Conservation (phyloP, 345 rosid genomes). For the Hypericum androsaemum region DNA sequence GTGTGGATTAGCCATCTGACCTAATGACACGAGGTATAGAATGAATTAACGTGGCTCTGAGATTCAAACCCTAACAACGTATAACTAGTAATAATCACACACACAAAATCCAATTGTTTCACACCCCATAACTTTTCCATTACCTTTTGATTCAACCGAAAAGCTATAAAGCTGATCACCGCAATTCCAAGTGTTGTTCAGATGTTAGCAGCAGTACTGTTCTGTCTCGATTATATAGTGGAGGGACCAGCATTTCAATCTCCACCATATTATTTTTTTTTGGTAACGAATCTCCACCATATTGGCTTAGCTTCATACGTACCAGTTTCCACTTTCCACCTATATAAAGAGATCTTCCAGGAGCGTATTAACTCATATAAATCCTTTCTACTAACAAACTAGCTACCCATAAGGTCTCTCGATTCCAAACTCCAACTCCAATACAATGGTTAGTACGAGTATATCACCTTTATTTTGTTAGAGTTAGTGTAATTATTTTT, state of each 20-base stretch:
- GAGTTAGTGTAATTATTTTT: background rate
- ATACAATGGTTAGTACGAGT: conserved; percentile 19
- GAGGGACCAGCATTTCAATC: conserved; percentile 17
- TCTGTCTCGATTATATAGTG: conserved; percentile 26
- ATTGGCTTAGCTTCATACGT: no score
- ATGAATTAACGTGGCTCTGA: no score
- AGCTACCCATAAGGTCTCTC: no score
- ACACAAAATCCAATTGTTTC: no score
- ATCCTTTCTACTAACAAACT: no score
- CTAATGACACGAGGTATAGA: no score
- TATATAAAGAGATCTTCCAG: conserved; percentile 29
- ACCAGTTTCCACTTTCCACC: conserved; percentile 9
- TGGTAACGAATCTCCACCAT: conserved; percentile 7
- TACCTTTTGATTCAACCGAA: background rate
- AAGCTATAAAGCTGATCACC: conserved; percentile 26
- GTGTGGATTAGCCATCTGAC: no score
- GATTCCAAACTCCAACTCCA: no score
- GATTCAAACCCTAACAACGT: no score
- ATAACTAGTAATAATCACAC: no score
- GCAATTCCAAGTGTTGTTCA: conserved; percentile 14
- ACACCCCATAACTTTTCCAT: conserved; percentile 9
- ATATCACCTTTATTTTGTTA: background rate
- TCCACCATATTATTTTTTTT: no score
- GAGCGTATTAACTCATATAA: background rate
- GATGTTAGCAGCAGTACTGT: conserved; percentile 8